These are phyloP conservation scores for Chalciporus sp. DNA, from an alignment of 1,284 basidiomycete genomes.

Conservation along the genomic window DNA sequence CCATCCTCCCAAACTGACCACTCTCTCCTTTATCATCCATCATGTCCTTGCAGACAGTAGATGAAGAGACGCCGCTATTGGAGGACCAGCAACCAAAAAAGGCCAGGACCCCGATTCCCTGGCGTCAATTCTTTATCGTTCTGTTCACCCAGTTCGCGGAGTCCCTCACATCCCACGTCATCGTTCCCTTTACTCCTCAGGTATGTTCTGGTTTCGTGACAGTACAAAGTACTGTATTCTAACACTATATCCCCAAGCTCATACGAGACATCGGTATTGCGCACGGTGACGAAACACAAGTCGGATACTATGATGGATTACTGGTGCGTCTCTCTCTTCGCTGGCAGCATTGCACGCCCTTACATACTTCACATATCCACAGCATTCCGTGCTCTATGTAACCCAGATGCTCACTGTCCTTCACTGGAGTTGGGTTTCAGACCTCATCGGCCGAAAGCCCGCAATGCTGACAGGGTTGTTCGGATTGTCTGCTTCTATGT, in stretches of 20 bases:
- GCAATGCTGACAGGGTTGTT: constrained; percentile 51
- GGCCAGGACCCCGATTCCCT: constrained; percentile 36
- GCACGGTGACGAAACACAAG: constrained; percentile 53
- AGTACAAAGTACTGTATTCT: constrained; percentile 24
- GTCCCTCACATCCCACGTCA: constrained; percentile 55
- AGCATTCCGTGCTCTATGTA: constrained; percentile 58
- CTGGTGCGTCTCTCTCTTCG: constrained; percentile 41
- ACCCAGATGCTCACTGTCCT: constrained; percentile 56
- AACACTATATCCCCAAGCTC: constrained; percentile 35
- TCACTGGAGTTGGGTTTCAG: constrained; percentile 56
- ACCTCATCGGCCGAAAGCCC: constrained; percentile 53
- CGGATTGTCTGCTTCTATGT: constrained; percentile 53
- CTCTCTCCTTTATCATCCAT: constrained; percentile 21
- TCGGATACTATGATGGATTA: constrained; percentile 62
- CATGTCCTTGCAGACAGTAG: constrained; percentile 38
- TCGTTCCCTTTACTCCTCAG: constrained; percentile 50
- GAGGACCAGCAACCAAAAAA: constrained; percentile 26
- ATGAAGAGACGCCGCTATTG: constrained; percentile 58
- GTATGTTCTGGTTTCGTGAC: constrained; percentile 28
- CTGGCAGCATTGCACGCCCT: not conserved
- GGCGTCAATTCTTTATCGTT: constrained; percentile 36
- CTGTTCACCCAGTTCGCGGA: constrained; percentile 47
- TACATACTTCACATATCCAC: not conserved
- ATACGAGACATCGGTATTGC: constrained; percentile 71
- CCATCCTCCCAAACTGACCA: not conserved